Conservation (phyloP, 805 yeast species). For the Yarrowia keelungensis region DNA sequence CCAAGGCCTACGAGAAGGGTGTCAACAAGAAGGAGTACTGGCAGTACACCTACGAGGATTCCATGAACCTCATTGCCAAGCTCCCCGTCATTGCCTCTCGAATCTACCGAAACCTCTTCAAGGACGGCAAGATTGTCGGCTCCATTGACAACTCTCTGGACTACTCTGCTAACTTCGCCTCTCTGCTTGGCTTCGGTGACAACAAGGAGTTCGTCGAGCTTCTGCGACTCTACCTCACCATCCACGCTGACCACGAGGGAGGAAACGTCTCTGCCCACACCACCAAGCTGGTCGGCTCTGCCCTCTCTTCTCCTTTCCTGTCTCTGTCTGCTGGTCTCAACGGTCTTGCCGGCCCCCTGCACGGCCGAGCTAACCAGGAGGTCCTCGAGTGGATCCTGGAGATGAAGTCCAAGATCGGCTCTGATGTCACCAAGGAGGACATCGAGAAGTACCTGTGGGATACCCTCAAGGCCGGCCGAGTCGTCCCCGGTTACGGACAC, state of each 20-base stretch:
- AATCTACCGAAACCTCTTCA: constrained; percentile 68
- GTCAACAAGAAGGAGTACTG: constrained; percentile 73
- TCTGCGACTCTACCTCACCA: constrained; percentile 73
- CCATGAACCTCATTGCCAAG: constrained; percentile 71
- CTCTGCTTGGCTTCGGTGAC: constrained; percentile 64
- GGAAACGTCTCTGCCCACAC: constrained; percentile 85
- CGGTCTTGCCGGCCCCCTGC: constrained; percentile 87
- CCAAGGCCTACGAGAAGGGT: constrained; percentile 74
- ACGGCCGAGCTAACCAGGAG: constrained; percentile 86
- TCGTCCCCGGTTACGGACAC: constrained; percentile 88
- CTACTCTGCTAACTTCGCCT: constrained; percentile 76
- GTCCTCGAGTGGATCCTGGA: constrained; percentile 75
- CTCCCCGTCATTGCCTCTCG: constrained; percentile 77
- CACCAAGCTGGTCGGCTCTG: constrained; percentile 82
- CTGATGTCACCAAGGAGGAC: constrained; percentile 54
- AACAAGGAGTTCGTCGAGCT: constrained; percentile 64
- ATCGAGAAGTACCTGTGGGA: constrained; percentile 76
- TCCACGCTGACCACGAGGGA: constrained; percentile 85
- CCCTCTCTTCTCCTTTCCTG: constrained; percentile 76
- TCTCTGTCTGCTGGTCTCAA: constrained; percentile 79
- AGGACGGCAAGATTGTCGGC: constrained; percentile 61
- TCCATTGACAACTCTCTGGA: constrained; percentile 62
- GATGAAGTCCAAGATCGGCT: constrained; percentile 56
- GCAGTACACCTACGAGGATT: constrained; percentile 78
- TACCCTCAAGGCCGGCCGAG: constrained; percentile 73